Conservation (phyloP, 495 filamentous ascomycete species). For the Xylaria telfairii region DNA sequence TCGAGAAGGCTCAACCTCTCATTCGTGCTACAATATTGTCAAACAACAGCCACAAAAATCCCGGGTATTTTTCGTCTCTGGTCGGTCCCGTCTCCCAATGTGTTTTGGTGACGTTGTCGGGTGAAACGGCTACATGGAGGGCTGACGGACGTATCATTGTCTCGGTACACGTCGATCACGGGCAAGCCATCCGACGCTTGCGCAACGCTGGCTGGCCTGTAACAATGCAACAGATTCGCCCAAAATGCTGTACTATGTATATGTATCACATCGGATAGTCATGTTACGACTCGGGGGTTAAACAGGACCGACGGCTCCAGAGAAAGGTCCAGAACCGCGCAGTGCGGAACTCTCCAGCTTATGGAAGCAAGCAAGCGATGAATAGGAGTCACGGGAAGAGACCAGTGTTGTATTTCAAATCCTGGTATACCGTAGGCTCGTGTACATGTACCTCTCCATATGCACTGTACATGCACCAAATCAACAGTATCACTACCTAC, state of each 20-base stretch:
- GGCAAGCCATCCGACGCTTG: constrained; percentile 9
- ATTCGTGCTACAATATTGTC: not conserved
- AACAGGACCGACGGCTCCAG: not conserved
- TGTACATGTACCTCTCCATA: not conserved
- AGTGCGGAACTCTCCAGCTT: not conserved
- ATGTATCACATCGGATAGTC: not conserved
- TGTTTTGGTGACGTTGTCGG: not conserved
- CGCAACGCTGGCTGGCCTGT: not conserved
- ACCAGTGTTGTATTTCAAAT: constrained; percentile 13
- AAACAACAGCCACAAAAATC: not conserved
- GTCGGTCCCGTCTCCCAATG: not conserved
- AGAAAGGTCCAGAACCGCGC: constrained; percentile 1
- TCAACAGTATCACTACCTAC: too few relatives aligned
- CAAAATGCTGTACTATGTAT: not conserved
- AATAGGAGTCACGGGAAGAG: not conserved
- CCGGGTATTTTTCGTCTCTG: constrained; percentile 14
- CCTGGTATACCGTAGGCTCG: not conserved
- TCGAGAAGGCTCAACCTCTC: not conserved
- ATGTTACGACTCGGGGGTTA: not conserved
- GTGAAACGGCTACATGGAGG: constrained; percentile 17
- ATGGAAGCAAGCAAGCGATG: not conserved
- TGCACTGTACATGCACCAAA: not conserved
- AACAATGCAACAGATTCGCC: not conserved
- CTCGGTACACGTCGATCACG: constrained; percentile 2
- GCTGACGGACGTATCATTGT: not conserved